Evolutionary conservation across 805 yeast species (phyloP).

Genomic region (Blastobotrys terrestris): DNA sequence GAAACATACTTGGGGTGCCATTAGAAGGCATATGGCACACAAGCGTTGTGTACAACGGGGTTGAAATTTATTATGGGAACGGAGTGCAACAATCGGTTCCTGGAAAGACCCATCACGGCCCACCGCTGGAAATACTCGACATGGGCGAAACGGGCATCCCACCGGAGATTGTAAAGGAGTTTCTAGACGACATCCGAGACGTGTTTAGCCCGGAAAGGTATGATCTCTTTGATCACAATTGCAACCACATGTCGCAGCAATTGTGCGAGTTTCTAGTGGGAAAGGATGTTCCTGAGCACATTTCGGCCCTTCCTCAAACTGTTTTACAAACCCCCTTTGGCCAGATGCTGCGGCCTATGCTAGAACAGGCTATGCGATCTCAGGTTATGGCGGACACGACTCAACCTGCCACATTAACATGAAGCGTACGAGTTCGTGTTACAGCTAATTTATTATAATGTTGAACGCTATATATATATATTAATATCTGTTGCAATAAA

Average conservation of each 20-base stretch:
- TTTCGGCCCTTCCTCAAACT: conserved; percentile 45
- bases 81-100: conserved; percentile 47
- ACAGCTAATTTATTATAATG: not conserved
- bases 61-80: conserved; percentile 53
- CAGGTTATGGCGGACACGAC: conserved; percentile 13
- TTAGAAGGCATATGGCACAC: conserved; percentile 65
- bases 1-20: conserved; percentile 43
- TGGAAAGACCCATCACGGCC: conserved; percentile 54
- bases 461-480: not conserved
- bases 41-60: conserved; percentile 43
- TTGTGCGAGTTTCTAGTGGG: conserved; percentile 54
- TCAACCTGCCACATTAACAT: conserved; percentile 9
- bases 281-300: conserved; percentile 46
- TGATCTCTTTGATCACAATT: conserved; percentile 56
- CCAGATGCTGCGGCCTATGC: conserved; percentile 38
- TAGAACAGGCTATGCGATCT: conserved; percentile 23
- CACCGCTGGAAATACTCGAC: conserved; percentile 46
- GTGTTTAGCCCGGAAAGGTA: conserved; percentile 45
- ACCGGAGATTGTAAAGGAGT: conserved; percentile 48
- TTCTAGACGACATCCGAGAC: conserved; percentile 42
- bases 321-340: conserved; percentile 49
- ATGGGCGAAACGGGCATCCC: conserved; percentile 50
- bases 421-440: not conserved
- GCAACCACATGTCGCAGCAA: conserved; percentile 61
- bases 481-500: not conserved